Evolutionary conservation across 2,329 filamentous ascomycete species (phyloP).

Genomic region (Rutstroemia sp.): DNA sequence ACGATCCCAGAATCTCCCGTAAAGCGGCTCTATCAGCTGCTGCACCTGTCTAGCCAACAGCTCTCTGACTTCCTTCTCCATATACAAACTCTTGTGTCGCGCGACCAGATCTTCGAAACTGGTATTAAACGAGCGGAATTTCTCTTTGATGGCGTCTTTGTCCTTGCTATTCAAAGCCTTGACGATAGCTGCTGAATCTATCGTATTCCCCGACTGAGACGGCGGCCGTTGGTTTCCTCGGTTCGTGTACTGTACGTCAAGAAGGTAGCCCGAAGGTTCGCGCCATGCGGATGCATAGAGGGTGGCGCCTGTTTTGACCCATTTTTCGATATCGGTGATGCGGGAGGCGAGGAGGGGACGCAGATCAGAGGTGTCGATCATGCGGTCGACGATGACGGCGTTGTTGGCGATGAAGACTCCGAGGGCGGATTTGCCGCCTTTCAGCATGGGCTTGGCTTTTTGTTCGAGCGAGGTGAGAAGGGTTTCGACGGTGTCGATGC

Average conservation of each 20-base stretch:
- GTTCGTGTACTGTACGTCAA: conserved; percentile 89
- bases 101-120: conserved; percentile 83
- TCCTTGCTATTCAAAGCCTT: conserved; percentile 83
- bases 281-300: conserved; percentile 84
- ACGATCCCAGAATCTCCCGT: conserved; percentile 91
- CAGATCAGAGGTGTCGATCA: conserved; percentile 76
- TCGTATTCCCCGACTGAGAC: conserved; percentile 54
- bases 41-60: conserved; percentile 80
- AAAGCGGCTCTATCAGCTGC: conserved; percentile 86
- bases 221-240: conserved; percentile 57
- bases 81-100: conserved; percentile 74
- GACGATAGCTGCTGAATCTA: conserved; percentile 76
- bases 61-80: conserved; percentile 84
- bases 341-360: conserved; percentile 60
- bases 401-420: conserved; percentile 91
- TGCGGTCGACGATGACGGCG: conserved; percentile 74
- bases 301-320: conserved; percentile 78
- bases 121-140: conserved; percentile 86
- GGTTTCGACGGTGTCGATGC: conserved; percentile 78
- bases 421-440: conserved; percentile 62
- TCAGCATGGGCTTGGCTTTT: conserved; percentile 65
- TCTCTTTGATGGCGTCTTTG: conserved; percentile 92
- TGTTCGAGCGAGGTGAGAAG: conserved; percentile 68
- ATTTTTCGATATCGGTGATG: conserved; percentile 64
- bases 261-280: conserved; percentile 74